Evolutionary conservation across 1,139 yeast species (phyloP), one percentile per base, ranked within the genome.

Genomic region (Maudiozyma humilis): DNA sequence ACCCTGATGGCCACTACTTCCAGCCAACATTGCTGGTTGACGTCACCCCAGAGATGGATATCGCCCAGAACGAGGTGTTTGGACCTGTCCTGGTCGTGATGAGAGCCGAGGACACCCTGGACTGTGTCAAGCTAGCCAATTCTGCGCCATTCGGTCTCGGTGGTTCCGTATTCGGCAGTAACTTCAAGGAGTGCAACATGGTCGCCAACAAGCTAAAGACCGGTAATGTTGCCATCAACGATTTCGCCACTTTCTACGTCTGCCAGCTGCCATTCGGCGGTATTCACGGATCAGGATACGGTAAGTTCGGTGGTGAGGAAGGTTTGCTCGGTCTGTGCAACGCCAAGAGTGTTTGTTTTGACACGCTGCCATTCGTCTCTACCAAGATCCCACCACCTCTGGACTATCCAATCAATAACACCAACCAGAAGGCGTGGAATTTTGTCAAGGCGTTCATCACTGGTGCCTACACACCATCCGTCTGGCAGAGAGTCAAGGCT

Each of bases 211-310:
- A 68, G 14, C 65, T 91, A 51, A 73, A 78, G 37, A 75, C 89
- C 44, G 98, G 98, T 20, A 91, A 87, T 57, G 95, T 91, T 38
- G 96, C 97, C 5, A 85, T 91, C 50, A 91, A 91, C 63, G 98
- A 91, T 65, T 91, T 91, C 71, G 98, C 97, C 4, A 89, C 97
- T 0, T 91, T 78, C 59, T 89, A 89, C 57, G 87, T 91, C 29
- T 91, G 96, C 51, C 97, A 91, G 66, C 72, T 89, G 53, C 98
- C 98, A 33, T 91, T 91, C 67, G 98, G 98, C 44, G 98, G 98
- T 25, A 76, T 77, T 29, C 82, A 82, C 54, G 91, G 89, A 41
- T 84, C 95, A 7, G 98, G 98, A 0, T 91, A 87, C 59, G 97
- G 97, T 44, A 89, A 88, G 62, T 91, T 91, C 68, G 96, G 96